A percentile compares a stretch with the other conserved stretches of the same genome.
phyloP scores from a whole-genome alignment of 2,329 filamentous ascomycete species.

The Daldinia sp. region DNA sequence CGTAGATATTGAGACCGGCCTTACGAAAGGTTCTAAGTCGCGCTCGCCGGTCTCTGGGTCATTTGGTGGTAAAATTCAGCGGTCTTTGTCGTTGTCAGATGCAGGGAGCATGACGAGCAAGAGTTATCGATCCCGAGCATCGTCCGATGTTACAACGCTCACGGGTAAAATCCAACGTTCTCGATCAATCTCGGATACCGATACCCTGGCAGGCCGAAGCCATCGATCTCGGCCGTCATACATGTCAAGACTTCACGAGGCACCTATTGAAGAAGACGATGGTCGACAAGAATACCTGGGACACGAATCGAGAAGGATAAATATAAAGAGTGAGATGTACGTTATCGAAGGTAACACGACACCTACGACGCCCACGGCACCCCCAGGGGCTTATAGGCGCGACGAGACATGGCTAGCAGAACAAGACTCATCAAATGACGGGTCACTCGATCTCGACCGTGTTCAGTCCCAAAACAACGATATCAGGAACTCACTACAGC shows the following conservation, averaged over 20 bases:
- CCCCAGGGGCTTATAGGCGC: slow-evolving; percentile 22
- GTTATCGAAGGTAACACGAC: slow-evolving; percentile 52
- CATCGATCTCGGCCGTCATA: slow-evolving; percentile 36
- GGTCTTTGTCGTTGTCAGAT: slow-evolving; percentile 30
- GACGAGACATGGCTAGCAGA: slow-evolving; percentile 44
- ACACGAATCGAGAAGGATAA: slow-evolving; percentile 32
- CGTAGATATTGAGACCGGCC: slow-evolving; percentile 51
- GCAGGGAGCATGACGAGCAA: slow-evolving; percentile 26
- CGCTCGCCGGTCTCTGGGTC: slow-evolving; percentile 21
- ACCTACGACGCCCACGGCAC: slow-evolving; percentile 34
- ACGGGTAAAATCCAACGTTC: slow-evolving; percentile 22
- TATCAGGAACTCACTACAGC: slow-evolving; percentile 14
- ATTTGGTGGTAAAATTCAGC: slow-evolving; percentile 22
- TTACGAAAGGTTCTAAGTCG: slow-evolving; percentile 28
- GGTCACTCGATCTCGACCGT: slow-evolving; percentile 36
- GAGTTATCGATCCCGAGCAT: slow-evolving; percentile 28
- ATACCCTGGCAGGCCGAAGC: slow-evolving; percentile 31
- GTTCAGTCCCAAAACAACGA: slow-evolving; percentile 13
- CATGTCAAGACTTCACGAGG: slow-evolving; percentile 38
- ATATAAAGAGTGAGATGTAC: slow-evolving; percentile 54
- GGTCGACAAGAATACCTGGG: slow-evolving; percentile 33
- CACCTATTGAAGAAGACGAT: slow-evolving; percentile 42
- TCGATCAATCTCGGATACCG: slow-evolving; percentile 28
- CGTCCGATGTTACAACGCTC: slow-evolving; percentile 26
- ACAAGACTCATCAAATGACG: slow-evolving; percentile 45